Percentiles rank a stretch among this genome's conserved stretches.
Evolutionary conservation across 805 yeast genomes (phyloP).

Genomic region (Scheffersomyces lignosus): DNA sequence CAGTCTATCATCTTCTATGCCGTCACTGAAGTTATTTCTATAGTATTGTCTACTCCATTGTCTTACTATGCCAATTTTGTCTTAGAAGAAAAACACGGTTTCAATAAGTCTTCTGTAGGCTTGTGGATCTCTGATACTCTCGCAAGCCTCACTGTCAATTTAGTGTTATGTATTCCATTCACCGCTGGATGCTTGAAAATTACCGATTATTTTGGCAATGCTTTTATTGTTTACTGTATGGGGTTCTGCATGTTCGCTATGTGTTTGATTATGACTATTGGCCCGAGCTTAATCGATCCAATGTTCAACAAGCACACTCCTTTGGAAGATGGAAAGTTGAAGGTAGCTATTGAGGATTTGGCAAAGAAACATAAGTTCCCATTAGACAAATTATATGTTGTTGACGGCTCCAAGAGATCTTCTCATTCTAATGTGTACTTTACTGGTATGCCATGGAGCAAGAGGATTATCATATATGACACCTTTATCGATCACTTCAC

Average conservation of each 20-base stretch:
- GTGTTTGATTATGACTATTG: conserved; percentile 69
- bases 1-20: background rate
- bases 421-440: conserved; percentile 97
- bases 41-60: background rate
- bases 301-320: conserved; percentile 89
- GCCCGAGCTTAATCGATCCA: conserved; percentile 88
- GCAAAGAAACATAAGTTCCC: conserved; percentile 83
- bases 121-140: conserved; percentile 26
- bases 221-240: conserved; percentile 79
- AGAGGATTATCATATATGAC: conserved; percentile 91
- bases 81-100: background rate
- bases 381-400: conserved; percentile 76
- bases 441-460: conserved; percentile 94
- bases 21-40: background rate
- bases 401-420: conserved; percentile 95
- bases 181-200: conserved; percentile 77
- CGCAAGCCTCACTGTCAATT: conserved; percentile 55
- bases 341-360: conserved; percentile 73
- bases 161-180: conserved; percentile 69
- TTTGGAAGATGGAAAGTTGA: conserved; percentile 85
- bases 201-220: conserved; percentile 74
- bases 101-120: background rate
- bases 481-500: conserved; percentile 82
- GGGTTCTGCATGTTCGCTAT: conserved; percentile 69
- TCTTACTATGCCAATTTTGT: background rate